These are phyloP conservation scores for Yamadazyma laniorum DNA, from an alignment of 805 yeast genomes.

Conservation along the genomic window DNA sequence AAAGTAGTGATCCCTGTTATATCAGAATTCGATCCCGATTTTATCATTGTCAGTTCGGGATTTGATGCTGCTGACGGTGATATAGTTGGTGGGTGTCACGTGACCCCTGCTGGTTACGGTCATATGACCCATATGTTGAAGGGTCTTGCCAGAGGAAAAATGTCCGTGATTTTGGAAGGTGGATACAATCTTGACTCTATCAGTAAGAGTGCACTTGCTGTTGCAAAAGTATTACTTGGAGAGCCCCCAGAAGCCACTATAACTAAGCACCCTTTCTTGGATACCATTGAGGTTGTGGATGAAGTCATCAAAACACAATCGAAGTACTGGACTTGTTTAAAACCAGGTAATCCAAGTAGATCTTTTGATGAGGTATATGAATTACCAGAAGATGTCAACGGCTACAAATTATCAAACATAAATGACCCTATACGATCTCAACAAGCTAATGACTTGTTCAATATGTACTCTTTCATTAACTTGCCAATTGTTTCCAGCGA, in stretches of 20 bases:
- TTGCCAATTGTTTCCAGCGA: conserved; percentile 55
- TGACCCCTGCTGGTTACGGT: conserved; percentile 93
- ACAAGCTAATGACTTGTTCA: conserved; percentile 59
- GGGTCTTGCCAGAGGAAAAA: conserved; percentile 80
- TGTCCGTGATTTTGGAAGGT: conserved; percentile 91
- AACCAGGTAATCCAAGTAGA: conserved; percentile 56
- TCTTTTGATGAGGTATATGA: conserved; percentile 41
- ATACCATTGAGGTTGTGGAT: conserved; percentile 76
- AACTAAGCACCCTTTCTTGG: conserved; percentile 64
- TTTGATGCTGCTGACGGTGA: conserved; percentile 99
- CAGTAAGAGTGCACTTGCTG: conserved; percentile 86
- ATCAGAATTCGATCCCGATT: conserved; percentile 86
- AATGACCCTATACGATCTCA: conserved; percentile 74
- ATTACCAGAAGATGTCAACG: conserved; percentile 22
- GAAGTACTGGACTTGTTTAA: conserved; percentile 81
- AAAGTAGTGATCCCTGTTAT: conserved; percentile 85
- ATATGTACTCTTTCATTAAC: conserved; percentile 56
- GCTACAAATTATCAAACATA: conserved; percentile 46
- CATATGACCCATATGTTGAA: conserved; percentile 93
- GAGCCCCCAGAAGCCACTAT: conserved; percentile 88
- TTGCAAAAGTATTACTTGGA: conserved; percentile 86
- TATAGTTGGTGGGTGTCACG: conserved; percentile 93
- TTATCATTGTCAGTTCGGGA: conserved; percentile 90
- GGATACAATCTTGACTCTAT: conserved; percentile 94
- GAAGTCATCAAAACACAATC: conserved; percentile 80